These are phyloP conservation scores for Aurifilum marmelostoma DNA, from an alignment of 2,329 filamentous ascomycete species.

Conservation along the genomic window DNA sequence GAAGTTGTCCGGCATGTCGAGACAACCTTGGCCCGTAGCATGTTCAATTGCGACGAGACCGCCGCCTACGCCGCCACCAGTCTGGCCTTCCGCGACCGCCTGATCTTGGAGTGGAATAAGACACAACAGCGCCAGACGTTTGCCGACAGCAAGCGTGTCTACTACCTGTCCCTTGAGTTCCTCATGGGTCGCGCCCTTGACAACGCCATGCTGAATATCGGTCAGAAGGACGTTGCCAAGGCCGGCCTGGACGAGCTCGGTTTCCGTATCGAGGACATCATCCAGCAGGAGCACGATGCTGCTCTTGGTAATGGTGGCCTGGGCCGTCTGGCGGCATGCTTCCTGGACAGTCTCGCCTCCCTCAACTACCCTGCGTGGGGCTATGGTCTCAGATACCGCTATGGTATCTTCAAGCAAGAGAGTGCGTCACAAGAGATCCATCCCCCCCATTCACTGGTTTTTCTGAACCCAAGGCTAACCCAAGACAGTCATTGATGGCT, in stretches of 20 bases:
- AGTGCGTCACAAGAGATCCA: constrained; percentile 41
- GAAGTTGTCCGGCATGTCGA: constrained; percentile 94
- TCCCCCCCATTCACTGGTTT: not conserved
- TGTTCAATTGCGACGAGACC: constrained; percentile 97
- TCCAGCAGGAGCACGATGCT: constrained; percentile 93
- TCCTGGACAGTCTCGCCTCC: constrained; percentile 93
- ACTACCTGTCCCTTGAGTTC: constrained; percentile 97
- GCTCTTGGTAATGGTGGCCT: constrained; percentile 95
- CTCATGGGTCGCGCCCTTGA: constrained; percentile 95
- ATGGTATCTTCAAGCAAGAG: constrained; percentile 99
- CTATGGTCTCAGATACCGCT: constrained; percentile 92
- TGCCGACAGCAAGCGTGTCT: constrained; percentile 87
- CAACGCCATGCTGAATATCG: constrained; percentile 98
- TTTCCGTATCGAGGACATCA: constrained; percentile 95
- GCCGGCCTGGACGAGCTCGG: constrained; percentile 87
- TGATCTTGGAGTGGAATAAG: constrained; percentile 96
- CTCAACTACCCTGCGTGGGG: constrained; percentile 97
- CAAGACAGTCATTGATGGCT: constrained; percentile 74
- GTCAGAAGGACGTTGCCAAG: constrained; percentile 81
- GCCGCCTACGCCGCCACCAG: constrained; percentile 91
- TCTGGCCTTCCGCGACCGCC: constrained; percentile 87
- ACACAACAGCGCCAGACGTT: constrained; percentile 96
- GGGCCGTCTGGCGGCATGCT: constrained; percentile 91
- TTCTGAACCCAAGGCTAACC: not conserved
- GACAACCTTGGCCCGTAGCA: constrained; percentile 90